Base-by-base conservation (phyloP, 106 monocot genomes). In the Posidonia australis region DNA sequence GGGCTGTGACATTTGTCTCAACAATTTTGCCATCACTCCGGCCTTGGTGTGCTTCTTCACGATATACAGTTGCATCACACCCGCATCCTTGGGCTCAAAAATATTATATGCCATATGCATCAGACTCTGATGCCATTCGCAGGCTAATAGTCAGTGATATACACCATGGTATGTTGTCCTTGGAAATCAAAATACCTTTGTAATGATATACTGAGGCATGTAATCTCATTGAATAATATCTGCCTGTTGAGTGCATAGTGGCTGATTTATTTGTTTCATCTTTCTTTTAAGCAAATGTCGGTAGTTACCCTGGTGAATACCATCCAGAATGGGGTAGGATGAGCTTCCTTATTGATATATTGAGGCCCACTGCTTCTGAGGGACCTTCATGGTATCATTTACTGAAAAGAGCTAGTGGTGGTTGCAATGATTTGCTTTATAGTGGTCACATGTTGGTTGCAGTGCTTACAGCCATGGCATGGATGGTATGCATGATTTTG, bases 361-460 rank as follows among this genome's bases (percentile, higher is more conserved):
- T 98, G 54, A 82, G 96, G 65, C 96, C 96, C 1, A 71, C 74
- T 71, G 64, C 72, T 27, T 64, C 72, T 13, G 90, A 87, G 55
- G 86, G 84, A 30, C 74, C 86, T 71, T 72, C 84, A 32, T 98
- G 96, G 96, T 87, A 85, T 56, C 82, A 83, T 29, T 74, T 98
- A 54, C 51, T 98, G 65, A 91, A 82, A 68, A 84, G 70, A 77
- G 96, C 90, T 24, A 71, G 91, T 54, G 96, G 96, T 20, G 96
- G 96, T 10, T 98, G 96, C 75, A 98, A 98, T 75, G 96, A 98
- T 63, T 72, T 98, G 57, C 75, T 91, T 44, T 98, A 98, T 49
- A 98, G 96, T 70, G 96, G 96, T 14, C 90, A 98, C 49, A 98
- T 98, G 96, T 70, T 98, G 63, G 90, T 98, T 67, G 82, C 96